These are phyloP conservation scores for Plasmodiophora brassicae DNA, from an alignment of 208 protist genomes.

Conservation along the genomic window DNA sequence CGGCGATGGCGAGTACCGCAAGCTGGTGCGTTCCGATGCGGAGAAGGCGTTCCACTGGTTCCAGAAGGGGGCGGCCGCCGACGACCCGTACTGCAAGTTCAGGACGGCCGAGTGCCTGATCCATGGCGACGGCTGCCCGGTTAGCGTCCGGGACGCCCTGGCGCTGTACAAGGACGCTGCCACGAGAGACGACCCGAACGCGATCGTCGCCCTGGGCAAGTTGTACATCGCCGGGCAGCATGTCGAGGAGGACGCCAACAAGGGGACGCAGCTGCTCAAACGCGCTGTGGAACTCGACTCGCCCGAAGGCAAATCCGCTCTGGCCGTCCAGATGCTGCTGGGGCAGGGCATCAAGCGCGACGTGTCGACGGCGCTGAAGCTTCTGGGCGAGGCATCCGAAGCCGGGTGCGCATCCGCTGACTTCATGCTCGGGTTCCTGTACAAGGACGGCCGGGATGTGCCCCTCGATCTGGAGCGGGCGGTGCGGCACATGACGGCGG, in stretches of 20 bases:
- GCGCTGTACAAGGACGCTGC: no score
- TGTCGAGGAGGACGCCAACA: not conserved
- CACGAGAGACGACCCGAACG: no score
- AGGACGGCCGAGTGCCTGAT: not conserved
- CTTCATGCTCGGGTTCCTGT: not conserved
- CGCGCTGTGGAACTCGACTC: not conserved
- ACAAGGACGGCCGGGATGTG: not conserved
- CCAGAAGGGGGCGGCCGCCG: not conserved
- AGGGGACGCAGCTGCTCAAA: not conserved
- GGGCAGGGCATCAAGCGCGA: not conserved
- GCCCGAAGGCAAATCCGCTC: not conserved
- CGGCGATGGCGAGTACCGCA: no score
- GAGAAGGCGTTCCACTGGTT: not conserved
- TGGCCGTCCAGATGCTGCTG: not conserved
- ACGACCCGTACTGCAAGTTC: conserved; percentile 26
- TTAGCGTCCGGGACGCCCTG: not conserved
- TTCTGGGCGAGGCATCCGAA: not conserved
- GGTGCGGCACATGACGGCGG: not conserved
- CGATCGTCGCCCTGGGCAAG: not conserved
- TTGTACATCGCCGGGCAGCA: not conserved
- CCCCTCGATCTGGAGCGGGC: not conserved
- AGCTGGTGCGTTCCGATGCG: not conserved
- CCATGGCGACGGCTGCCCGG: not conserved
- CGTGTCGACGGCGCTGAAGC: not conserved
- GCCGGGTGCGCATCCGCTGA: not conserved